Evolutionary conservation across 2,329 filamentous ascomycete genomes (phyloP).

Genomic region (Fusarium mangiferae): DNA sequence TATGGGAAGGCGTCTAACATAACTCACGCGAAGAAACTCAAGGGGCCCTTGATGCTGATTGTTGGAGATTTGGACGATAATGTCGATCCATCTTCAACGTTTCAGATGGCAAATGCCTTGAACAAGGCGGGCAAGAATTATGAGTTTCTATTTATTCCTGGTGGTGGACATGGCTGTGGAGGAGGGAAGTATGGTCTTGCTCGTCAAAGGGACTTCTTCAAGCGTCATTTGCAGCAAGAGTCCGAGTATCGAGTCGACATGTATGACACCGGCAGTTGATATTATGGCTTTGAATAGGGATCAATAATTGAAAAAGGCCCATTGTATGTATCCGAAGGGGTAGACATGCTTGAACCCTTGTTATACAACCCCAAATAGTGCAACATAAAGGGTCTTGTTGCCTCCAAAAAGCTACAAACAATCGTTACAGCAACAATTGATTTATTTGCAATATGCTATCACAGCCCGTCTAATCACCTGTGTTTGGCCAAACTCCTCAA

Average conservation of each 20-base stretch:
- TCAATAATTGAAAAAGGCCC: neutral
- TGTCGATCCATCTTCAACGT: conserved; percentile 46
- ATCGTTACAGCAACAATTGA: neutral
- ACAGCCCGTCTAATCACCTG: neutral
- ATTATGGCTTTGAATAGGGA: neutral
- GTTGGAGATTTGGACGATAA: conserved; percentile 45
- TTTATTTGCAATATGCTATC: neutral
- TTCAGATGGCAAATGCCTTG: conserved; percentile 44
- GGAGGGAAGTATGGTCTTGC: conserved; percentile 24
- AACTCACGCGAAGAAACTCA: conserved; percentile 44
- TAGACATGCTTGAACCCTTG: conserved; percentile 5
- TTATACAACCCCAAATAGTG: conserved; percentile 11
- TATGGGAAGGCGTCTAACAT: conserved; percentile 45
- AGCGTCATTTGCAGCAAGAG: conserved; percentile 19
- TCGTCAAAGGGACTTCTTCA: conserved; percentile 34
- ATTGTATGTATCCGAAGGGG: neutral
- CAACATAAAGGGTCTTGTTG: conserved; percentile 20
- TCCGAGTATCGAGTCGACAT: conserved; percentile 8
- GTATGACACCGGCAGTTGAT: neutral
- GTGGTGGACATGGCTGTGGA: conserved; percentile 35
- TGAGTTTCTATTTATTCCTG: conserved; percentile 44
- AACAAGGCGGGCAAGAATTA: conserved; percentile 44
- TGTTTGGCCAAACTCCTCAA: neutral
- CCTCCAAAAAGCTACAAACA: neutral
- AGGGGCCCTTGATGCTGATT: conserved; percentile 43